These are phyloP conservation scores for Breynia disticha DNA, from an alignment of 441 rosid genomes.

Conservation along the genomic window DNA sequence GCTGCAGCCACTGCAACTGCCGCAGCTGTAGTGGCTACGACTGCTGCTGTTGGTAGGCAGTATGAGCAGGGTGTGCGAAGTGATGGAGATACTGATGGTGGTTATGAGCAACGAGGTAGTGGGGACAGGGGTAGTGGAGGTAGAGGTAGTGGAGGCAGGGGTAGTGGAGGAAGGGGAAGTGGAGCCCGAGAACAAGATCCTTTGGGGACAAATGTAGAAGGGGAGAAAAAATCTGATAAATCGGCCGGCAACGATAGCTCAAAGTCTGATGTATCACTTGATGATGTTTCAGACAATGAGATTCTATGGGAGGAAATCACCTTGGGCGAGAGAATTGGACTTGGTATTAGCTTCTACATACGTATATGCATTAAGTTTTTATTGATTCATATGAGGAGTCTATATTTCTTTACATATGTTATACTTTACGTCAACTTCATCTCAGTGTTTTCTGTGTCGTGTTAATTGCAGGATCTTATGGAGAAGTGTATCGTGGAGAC, in stretches of 20 bases:
- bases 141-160: constrained; percentile 4
- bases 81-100: constrained; percentile 50
- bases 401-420: constrained; percentile 10
- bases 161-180: constrained; percentile 26
- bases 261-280: constrained; percentile 56
- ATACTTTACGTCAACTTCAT: background rate
- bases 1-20: constrained; percentile 98
- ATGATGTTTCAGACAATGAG: constrained; percentile 87
- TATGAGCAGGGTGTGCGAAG: constrained; percentile 41
- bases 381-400: constrained; percentile 9
- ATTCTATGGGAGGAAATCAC: constrained; percentile 84
- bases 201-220: constrained; percentile 39
- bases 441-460: constrained; percentile 14
- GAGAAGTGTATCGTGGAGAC: constrained; percentile 92
- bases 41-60: constrained; percentile 73
- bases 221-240: constrained; percentile 55
- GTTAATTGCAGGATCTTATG: constrained; percentile 79
- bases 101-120: constrained; percentile 38
- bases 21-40: constrained; percentile 87
- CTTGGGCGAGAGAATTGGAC: constrained; percentile 96
- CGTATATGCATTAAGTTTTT: constrained; percentile 14
- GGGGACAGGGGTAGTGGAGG: constrained; percentile 20
- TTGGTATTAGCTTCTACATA: constrained; percentile 47
- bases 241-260: constrained; percentile 55
- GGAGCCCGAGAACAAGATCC: constrained; percentile 35